Base-by-base conservation (phyloP, 148 eudicot genomes). In the Pharnaceum exiguum region DNA sequence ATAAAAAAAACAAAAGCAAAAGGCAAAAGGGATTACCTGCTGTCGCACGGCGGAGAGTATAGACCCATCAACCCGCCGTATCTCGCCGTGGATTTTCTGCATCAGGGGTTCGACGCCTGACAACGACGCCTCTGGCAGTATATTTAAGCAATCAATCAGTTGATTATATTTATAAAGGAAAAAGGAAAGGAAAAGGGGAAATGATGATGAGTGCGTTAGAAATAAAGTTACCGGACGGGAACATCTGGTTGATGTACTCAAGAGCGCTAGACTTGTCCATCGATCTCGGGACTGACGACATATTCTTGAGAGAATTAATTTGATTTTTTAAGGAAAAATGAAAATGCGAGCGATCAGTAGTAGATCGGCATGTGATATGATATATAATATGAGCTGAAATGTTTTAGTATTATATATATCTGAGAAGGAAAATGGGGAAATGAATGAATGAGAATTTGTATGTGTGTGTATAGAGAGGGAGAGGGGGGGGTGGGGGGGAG, bases 81-180 rank as follows among this genome's bases (percentile, higher is more conserved):
- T 83, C 73, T 93, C 99, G 59, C 79, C 71, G 24, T 86, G 99
- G 75, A 93, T 79, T 63, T 86, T 88, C 73, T 88, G 96, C 96
- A 93, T 89, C 44, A 93, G 87, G 49, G 99, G 99, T 67, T 93
- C 99, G 62, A 93, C 91, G 12, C 99, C 95, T 53, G 99, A 81
- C 47, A 93, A 71, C 31, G 99, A 93, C 22, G 90, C 96, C 83
- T 93, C 99, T 93, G 88, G 62, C 10, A 8, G 2, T 46, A 33
- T 64, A 24, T 56, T 55, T 28, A 19, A 69, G 21, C 58, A 69
- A 44, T 51, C 2, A 42, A 18, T 55, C 65, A 62, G 35, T 43
- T n/a, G n/a, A n/a, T n/a, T n/a, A n/a, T n/a, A n/a, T n/a, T n/a
- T n/a, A n/a, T n/a, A n/a, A n/a, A n/a, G n/a, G n/a, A n/a, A n/a